Conservation (phyloP, 768 basidiomycete species). For the Naganishia vaughanmartiniae region DNA sequence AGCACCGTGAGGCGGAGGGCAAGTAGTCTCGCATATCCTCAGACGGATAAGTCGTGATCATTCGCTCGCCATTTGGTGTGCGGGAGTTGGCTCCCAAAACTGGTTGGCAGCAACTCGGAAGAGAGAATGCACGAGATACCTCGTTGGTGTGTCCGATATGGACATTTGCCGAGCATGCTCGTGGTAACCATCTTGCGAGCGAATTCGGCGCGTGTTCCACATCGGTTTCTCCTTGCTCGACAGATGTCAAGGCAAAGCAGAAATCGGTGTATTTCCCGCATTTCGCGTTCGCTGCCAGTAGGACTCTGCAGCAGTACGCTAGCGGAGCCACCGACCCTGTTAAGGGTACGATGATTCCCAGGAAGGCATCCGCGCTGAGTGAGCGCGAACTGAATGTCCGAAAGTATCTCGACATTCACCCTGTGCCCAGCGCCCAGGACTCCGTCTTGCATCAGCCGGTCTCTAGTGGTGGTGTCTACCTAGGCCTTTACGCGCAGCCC, state of each 20-base stretch:
- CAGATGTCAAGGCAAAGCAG: background rate
- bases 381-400: no score
- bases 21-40: conserved; percentile 18
- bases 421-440: background rate
- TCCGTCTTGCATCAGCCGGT: background rate
- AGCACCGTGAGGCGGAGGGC: background rate
- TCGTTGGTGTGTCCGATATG: background rate
- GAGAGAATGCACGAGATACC: background rate
- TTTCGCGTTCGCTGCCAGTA: conserved; percentile 15
- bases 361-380: conserved; percentile 15
- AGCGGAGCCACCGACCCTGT: background rate
- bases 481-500: conserved; percentile 18
- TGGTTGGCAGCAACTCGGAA: background rate
- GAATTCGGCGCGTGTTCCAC: conserved; percentile 14
- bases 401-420: background rate
- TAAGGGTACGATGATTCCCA: background rate
- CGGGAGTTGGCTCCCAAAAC: background rate
- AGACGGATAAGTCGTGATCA: conserved; percentile 25
- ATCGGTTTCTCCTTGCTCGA: background rate
- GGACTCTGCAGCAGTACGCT: background rate
- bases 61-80: background rate
- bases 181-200: background rate
- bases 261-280: conserved; percentile 14
- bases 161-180: conserved; percentile 16
- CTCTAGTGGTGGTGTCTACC: conserved; percentile 6